A percentile compares a stretch with the other conserved stretches of the same genome.
Evolutionary conservation across 176 grass and related monocot species (phyloP).

Genomic region (Rhynchospora tenuis): DNA sequence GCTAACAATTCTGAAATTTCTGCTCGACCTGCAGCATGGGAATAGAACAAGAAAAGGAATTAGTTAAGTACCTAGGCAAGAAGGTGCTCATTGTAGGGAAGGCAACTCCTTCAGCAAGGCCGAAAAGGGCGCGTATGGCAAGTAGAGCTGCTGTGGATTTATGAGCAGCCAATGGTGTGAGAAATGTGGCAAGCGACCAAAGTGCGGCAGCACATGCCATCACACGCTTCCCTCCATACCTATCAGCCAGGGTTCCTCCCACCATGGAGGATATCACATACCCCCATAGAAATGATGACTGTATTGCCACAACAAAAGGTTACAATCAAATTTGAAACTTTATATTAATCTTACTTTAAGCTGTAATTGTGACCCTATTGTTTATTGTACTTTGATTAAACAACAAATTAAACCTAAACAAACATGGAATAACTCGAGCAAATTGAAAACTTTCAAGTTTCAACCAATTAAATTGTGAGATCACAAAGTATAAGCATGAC

Average conservation of each 20-base stretch:
- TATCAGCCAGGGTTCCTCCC: conserved; percentile 82
- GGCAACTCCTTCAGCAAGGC: conserved; percentile 86
- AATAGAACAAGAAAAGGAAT: background rate
- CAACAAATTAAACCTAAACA: too few species aligned
- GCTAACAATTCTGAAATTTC: background rate
- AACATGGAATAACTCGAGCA: too few species aligned
- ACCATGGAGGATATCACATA: conserved; percentile 88
- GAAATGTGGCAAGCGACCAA: conserved; percentile 93
- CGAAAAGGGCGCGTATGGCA: conserved; percentile 64
- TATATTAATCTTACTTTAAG: background rate
- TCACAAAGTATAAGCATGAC: too few species aligned
- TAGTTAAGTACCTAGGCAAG: conserved; percentile 54
- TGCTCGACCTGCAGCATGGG: background rate
- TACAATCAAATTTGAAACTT: background rate
- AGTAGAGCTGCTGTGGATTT: conserved; percentile 61
- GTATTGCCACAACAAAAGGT: conserved; percentile 9
- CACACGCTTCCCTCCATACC: conserved; percentile 87
- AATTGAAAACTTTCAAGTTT: too few species aligned
- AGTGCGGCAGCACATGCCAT: conserved; percentile 72
- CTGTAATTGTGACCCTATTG: background rate
- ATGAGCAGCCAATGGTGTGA: conserved; percentile 87
- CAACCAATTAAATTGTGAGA: too few species aligned
- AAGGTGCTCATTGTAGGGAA: conserved; percentile 98
- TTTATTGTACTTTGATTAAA: background rate
- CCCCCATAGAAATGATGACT: conserved; percentile 97